Percentiles rank a stretch among this genome's conserved stretches.
Conservation (phyloP, 2,329 filamentous ascomycete species). For the Periconia macrospinosa region DNA sequence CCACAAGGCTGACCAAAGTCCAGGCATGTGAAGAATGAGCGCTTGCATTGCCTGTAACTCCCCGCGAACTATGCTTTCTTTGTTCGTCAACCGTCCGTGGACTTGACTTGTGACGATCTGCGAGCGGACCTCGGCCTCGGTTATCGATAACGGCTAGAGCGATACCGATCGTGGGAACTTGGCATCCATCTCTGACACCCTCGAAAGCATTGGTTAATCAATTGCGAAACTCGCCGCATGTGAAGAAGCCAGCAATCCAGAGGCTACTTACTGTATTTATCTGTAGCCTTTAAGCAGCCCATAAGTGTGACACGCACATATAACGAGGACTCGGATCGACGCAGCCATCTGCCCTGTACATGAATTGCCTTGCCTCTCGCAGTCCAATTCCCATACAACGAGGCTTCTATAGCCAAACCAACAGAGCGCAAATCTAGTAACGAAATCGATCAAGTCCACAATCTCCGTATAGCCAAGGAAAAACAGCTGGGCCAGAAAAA, state of each 20-base stretch:
- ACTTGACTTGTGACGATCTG: not conserved
- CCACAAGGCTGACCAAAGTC: not conserved
- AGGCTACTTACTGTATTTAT: conserved; percentile 2
- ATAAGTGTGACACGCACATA: conserved; percentile 27
- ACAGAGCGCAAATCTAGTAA: conserved; percentile 65
- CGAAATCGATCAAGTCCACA: conserved; percentile 70
- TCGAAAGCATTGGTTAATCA: no score
- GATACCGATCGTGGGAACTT: not conserved
- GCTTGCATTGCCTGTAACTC: no score
- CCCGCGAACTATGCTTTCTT: no score
- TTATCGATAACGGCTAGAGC: not conserved
- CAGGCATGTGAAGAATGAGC: not conserved
- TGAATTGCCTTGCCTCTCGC: not conserved
- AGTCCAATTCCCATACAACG: not conserved
- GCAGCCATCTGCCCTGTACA: conserved; percentile 8
- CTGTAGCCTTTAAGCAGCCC: conserved; percentile 31
- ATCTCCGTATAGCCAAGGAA: conserved; percentile 41
- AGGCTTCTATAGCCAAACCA: conserved; percentile 17
- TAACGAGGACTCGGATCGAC: conserved; percentile 1
- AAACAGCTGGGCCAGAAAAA: conserved; percentile 48
- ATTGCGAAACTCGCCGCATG: not conserved
- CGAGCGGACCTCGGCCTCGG: not conserved
- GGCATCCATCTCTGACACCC: not conserved
- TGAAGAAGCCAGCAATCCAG: not conserved
- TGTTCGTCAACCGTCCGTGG: no score